Conservation (phyloP, 2,329 filamentous ascomycete species). For the Ophiognomonia clavigignenti-juglandacearum region DNA sequence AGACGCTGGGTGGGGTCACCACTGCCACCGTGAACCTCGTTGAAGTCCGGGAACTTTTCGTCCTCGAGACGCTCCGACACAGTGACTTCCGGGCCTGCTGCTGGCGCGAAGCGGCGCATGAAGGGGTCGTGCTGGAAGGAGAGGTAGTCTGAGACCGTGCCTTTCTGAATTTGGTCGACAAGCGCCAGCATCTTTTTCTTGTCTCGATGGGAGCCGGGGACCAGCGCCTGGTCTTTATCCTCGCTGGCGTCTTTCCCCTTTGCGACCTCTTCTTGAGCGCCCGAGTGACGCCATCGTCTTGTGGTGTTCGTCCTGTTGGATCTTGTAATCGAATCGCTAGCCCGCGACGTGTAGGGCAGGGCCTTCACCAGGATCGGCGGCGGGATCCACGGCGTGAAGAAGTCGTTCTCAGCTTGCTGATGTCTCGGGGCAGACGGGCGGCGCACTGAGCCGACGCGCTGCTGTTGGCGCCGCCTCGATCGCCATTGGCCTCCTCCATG, state of each 20-base stretch:
- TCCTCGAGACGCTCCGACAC: conserved; percentile 49
- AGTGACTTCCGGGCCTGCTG: conserved; percentile 42
- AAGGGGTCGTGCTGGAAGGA: conserved; percentile 49
- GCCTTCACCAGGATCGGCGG: conserved; percentile 6
- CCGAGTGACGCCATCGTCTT: conserved; percentile 13
- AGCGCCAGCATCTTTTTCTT: conserved; percentile 47
- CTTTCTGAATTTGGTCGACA: conserved; percentile 44
- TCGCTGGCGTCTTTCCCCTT: not conserved
- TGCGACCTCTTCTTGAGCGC: not conserved
- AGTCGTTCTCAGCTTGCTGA: conserved; percentile 4
- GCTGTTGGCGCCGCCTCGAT: conserved; percentile 6
- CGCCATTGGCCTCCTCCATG: conserved; percentile 11
- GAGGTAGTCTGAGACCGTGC: conserved; percentile 48
- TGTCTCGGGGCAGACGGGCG: not conserved
- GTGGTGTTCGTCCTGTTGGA: not conserved
- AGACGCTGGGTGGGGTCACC: conserved; percentile 30
- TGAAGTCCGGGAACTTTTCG: conserved; percentile 37
- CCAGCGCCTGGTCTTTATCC: not conserved
- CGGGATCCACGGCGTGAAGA: conserved; percentile 13
- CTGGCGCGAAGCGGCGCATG: conserved; percentile 46
- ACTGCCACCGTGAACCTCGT: conserved; percentile 32
- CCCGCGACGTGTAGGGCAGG: not conserved
- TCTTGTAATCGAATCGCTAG: conserved; percentile 3
- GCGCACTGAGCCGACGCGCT: not conserved
- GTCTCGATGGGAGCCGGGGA: conserved; percentile 8